Evolutionary conservation across 1,284 basidiomycete species (phyloP).

Genomic region (Trametes pubescens): DNA sequence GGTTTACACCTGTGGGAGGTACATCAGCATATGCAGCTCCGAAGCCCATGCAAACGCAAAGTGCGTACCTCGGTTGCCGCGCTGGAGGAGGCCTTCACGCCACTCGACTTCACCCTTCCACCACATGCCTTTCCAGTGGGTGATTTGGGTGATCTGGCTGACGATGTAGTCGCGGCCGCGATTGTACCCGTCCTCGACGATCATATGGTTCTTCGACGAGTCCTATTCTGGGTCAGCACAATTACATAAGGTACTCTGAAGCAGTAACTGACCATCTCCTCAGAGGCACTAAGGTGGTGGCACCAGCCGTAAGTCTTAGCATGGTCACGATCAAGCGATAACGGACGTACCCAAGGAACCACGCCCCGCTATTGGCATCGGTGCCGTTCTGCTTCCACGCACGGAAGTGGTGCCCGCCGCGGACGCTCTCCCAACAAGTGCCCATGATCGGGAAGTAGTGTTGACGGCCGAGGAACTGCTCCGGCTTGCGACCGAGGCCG

Average conservation of each 20-base stretch:
- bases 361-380: slow-evolving; percentile 51
- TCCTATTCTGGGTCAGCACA: slow-evolving; percentile 48
- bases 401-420: slow-evolving; percentile 57
- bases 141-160: slow-evolving; percentile 65
- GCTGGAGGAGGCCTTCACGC: slow-evolving; percentile 69
- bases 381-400: slow-evolving; percentile 58
- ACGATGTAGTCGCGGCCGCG: slow-evolving; percentile 80
- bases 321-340: neutral
- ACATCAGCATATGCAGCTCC: slow-evolving; percentile 17
- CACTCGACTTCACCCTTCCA: slow-evolving; percentile 81
- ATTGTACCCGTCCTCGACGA: slow-evolving; percentile 80
- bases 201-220: slow-evolving; percentile 72
- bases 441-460: slow-evolving; percentile 53
- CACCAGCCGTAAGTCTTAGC: neutral
- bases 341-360: slow-evolving; percentile 53
- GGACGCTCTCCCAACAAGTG: slow-evolving; percentile 58
- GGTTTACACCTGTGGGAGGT: slow-evolving; percentile 69
- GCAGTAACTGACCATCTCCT: slow-evolving; percentile 60
- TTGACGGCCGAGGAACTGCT: slow-evolving; percentile 53
- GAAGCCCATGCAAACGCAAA: neutral
- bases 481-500: slow-evolving; percentile 49
- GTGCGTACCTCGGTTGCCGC: slow-evolving; percentile 67
- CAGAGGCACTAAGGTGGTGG: slow-evolving; percentile 61
- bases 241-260: neutral
- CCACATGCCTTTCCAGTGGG: slow-evolving; percentile 65